A percentile compares a stretch with the other conserved stretches of the same genome.
These are phyloP conservation scores for Pistacia integerrima DNA, from an alignment of 345 rosid species.

Conservation along the genomic window DNA sequence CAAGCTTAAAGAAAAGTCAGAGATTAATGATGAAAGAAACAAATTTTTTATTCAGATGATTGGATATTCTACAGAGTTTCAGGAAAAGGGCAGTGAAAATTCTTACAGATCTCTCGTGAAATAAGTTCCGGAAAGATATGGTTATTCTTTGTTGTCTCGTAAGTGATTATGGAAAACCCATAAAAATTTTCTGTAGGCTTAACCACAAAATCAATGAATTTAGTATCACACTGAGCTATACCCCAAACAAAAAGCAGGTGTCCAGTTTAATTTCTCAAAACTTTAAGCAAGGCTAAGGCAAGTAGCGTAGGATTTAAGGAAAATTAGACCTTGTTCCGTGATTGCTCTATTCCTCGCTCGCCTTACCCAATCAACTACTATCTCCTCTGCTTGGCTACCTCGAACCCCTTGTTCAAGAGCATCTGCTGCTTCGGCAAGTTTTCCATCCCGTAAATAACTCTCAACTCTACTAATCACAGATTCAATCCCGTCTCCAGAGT, in stretches of 20 bases:
- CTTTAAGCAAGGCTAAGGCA: conserved; percentile 67
- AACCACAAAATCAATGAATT: conserved; percentile 5
- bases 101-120: not conserved
- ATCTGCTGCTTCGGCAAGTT: conserved; percentile 86
- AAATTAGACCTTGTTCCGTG: conserved; percentile 78
- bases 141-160: not conserved
- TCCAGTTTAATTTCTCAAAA: not conserved
- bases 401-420: conserved; percentile 82
- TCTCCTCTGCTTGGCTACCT: conserved; percentile 85
- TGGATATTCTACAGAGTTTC: conserved; percentile 13
- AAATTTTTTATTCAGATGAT: conserved; percentile 9
- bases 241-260: not conserved
- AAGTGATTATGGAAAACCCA: conserved; percentile 1
- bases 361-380: conserved; percentile 70
- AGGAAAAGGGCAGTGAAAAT: not conserved
- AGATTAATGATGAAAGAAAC: not conserved
- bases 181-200: conserved; percentile 5
- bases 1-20: not conserved
- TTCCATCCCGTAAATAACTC: conserved; percentile 72
- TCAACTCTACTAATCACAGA: conserved; percentile 70
- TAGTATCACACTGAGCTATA: not conserved
- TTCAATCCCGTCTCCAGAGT: conserved; percentile 73
- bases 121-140: not conserved
- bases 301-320: conserved; percentile 87
- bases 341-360: conserved; percentile 81